These are phyloP conservation scores for Trichomonas vaginalis DNA, from an alignment of 208 protist species.

Conservation along the genomic window DNA sequence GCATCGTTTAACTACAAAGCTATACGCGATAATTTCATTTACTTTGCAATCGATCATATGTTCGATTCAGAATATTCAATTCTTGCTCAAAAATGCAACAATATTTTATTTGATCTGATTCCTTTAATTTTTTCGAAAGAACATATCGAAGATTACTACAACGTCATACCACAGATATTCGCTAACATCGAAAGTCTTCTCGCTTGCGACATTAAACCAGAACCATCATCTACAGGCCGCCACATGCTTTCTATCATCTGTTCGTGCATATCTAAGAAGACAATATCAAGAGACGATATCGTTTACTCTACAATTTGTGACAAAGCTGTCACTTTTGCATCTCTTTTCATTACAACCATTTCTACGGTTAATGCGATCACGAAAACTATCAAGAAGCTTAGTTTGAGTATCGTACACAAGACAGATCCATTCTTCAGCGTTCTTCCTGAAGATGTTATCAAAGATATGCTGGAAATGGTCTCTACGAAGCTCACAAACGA, in stretches of 20 bases:
- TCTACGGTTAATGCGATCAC: background rate
- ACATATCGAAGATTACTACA: background rate
- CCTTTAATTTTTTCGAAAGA: background rate
- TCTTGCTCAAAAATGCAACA: background rate
- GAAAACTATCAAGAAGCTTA: background rate
- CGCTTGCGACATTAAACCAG: background rate
- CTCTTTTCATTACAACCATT: background rate
- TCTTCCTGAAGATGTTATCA: background rate
- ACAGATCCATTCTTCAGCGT: background rate
- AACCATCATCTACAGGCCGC: background rate
- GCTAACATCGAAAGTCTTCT: background rate
- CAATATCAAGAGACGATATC: background rate
- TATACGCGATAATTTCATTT: background rate
- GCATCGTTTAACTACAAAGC: background rate
- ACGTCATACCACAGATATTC: background rate
- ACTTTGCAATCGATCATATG: background rate
- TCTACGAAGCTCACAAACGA: background rate
- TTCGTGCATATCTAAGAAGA: background rate
- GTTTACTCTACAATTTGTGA: background rate
- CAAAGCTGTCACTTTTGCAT: background rate
- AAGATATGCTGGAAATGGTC: background rate
- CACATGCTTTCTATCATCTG: background rate
- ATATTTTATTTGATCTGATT: background rate
- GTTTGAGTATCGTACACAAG: background rate
- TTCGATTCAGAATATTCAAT: background rate